Conservation (phyloP, 352 stramenopile species). For the Phytophthora melonis region DNA sequence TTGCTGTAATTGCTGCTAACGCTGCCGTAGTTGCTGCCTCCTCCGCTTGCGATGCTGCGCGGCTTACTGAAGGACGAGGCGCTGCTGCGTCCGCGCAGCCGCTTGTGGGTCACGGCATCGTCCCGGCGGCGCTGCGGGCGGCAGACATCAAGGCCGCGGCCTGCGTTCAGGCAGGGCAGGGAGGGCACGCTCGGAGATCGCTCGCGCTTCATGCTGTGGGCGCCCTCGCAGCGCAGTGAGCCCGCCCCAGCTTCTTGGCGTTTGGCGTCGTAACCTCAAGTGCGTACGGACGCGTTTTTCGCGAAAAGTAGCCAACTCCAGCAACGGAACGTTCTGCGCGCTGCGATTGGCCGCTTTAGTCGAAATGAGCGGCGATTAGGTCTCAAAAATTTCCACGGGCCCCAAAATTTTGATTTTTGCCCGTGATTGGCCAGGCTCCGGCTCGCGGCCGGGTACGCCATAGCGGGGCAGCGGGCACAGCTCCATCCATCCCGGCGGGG, state of each 20-base stretch:
- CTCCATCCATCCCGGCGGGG: too few species aligned
- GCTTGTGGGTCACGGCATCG: constrained; percentile 52
- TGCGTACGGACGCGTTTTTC: not conserved
- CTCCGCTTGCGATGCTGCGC: not conserved
- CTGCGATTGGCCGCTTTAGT: constrained; percentile 6
- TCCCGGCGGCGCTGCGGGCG: constrained; percentile 37
- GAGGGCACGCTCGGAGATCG: constrained; percentile 40
- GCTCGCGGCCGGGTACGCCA: too few species aligned
- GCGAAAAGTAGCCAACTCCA: constrained; percentile 2
- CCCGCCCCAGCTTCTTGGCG: not conserved
- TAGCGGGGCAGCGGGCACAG: too few species aligned
- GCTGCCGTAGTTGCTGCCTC: not conserved
- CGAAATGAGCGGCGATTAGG: constrained; percentile 2
- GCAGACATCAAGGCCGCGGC: constrained; percentile 30
- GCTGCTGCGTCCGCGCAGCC: constrained; percentile 41
- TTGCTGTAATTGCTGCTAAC: constrained; percentile 10
- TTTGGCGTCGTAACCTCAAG: constrained; percentile 1
- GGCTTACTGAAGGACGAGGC: constrained; percentile 24
- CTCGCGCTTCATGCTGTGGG: constrained; percentile 60
- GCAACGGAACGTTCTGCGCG: constrained; percentile 12
- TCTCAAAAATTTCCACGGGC: not conserved
- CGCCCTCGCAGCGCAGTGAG: not conserved
- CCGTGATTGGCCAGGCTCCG: too few species aligned
- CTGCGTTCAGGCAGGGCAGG: constrained; percentile 38
- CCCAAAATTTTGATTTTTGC: constrained; percentile 4